Evolutionary conservation across 2,329 filamentous ascomycete species (phyloP).

Genomic region (Aspergillus carbonarius): DNA sequence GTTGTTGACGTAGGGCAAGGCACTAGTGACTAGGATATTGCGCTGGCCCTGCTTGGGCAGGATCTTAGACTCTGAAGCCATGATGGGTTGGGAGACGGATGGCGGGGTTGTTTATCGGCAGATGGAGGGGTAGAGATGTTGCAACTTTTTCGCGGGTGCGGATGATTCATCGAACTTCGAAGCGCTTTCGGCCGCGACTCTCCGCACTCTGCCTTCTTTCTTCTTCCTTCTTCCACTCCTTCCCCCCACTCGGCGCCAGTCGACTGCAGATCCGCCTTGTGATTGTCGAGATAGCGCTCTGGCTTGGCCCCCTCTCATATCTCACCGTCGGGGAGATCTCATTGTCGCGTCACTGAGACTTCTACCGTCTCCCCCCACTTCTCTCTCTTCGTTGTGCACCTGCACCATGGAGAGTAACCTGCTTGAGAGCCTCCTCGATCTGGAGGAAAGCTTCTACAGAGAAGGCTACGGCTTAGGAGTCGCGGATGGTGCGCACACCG

Average conservation of each 20-base stretch:
- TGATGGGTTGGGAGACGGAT: conserved; percentile 20
- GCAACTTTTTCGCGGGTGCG: conserved; percentile 12
- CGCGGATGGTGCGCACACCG: conserved; percentile 72
- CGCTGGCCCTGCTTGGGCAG: conserved; percentile 71
- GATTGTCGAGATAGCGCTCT: neutral
- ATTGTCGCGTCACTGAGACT: neutral
- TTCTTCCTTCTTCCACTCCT: conserved; percentile 55
- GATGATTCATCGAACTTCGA: conserved; percentile 21
- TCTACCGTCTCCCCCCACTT: conserved; percentile 6
- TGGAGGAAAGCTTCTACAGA: conserved; percentile 72
- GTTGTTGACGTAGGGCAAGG: conserved; percentile 81
- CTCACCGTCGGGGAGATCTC: neutral
- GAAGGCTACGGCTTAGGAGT: conserved; percentile 76
- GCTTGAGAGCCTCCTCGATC: conserved; percentile 57
- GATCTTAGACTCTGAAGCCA: conserved; percentile 43
- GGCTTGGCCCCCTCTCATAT: neutral
- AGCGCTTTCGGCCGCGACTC: neutral
- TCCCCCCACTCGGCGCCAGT: neutral
- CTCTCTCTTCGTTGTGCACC: neutral
- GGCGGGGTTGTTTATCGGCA: conserved; percentile 17
- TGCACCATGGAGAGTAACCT: conserved; percentile 47
- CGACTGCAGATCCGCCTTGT: neutral
- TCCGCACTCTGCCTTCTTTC: conserved; percentile 44
- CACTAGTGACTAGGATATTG: conserved; percentile 88
- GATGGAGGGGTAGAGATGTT: conserved; percentile 7